Evolutionary conservation across 805 yeast species (phyloP).

Genomic region (Hanseniaspora guilliermondii): DNA sequence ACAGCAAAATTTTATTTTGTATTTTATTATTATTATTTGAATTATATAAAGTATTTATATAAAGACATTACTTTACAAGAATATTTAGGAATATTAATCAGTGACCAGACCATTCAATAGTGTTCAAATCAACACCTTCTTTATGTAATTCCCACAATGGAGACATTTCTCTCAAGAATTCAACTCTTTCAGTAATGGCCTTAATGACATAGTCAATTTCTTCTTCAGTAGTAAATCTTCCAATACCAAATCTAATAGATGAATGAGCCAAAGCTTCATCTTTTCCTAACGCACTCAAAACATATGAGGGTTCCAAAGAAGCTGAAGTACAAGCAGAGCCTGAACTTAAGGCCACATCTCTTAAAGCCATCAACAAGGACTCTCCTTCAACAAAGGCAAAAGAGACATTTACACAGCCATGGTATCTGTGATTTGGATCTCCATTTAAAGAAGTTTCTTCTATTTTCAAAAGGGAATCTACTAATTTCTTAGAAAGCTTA

Average conservation of each 20-base stretch:
- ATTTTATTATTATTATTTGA: no score
- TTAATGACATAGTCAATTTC: slow-evolving; percentile 88
- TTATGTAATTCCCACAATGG: slow-evolving; percentile 99
- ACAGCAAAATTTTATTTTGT: no score
- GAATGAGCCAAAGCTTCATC: slow-evolving; percentile 98
- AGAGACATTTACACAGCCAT: slow-evolving; percentile 93
- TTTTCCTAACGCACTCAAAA: slow-evolving; percentile 90
- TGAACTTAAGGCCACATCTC: slow-evolving; percentile 88
- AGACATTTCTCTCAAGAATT: slow-evolving; percentile 77
- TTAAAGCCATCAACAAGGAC: slow-evolving; percentile 90
- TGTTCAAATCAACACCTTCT: slow-evolving; percentile 87
- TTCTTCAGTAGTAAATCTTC: slow-evolving; percentile 91
- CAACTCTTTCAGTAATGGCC: slow-evolving; percentile 81
- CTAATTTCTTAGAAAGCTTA: slow-evolving; percentile 59
- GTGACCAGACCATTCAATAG: slow-evolving; percentile 98
- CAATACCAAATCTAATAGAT: slow-evolving; percentile 93
- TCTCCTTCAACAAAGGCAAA: slow-evolving; percentile 98
- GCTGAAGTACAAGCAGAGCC: slow-evolving; percentile 99
- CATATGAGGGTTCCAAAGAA: slow-evolving; percentile 93
- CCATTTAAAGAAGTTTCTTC: slow-evolving; percentile 90
- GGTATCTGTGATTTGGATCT: slow-evolving; percentile 55
- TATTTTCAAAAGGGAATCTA: slow-evolving; percentile 58
- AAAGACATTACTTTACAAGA: not conserved
- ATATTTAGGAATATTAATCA: slow-evolving; percentile 24
- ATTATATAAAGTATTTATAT: not conserved